These are phyloP conservation scores for Ophiostoma montium DNA, from an alignment of 2,329 filamentous ascomycete species.

Conservation along the genomic window DNA sequence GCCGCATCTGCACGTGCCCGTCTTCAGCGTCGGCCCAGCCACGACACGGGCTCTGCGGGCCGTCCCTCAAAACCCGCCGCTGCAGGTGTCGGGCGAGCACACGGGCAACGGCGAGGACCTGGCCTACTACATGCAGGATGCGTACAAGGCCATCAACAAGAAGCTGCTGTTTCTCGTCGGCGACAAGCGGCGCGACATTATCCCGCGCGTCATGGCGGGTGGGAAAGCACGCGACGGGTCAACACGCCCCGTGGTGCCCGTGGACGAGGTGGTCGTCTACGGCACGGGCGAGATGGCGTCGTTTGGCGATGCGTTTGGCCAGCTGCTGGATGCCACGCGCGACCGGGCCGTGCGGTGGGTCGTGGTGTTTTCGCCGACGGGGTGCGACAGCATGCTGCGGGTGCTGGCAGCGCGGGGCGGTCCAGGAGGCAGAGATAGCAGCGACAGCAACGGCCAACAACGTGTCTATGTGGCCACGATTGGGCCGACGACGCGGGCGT, in stretches of 20 bases:
- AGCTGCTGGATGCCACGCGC: conserved; percentile 31
- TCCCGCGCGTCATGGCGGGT: conserved; percentile 65
- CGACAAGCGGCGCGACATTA: conserved; percentile 78
- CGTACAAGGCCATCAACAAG: conserved; percentile 40
- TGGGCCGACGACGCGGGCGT: conserved; percentile 77
- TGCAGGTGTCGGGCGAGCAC: conserved; percentile 62
- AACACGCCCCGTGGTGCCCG: conserved; percentile 25
- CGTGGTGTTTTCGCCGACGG: conserved; percentile 58
- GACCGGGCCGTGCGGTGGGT: conserved; percentile 45
- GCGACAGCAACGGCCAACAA: no score
- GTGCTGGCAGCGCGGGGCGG: conserved; percentile 25
- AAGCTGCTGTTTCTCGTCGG: conserved; percentile 74
- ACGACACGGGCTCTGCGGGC: conserved; percentile 60
- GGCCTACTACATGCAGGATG: conserved; percentile 60
- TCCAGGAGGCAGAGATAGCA: not conserved
- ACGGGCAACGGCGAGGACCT: conserved; percentile 76
- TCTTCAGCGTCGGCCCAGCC: conserved; percentile 72
- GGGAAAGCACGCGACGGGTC: conserved; percentile 8
- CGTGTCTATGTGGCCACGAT: conserved; percentile 60
- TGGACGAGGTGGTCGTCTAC: conserved; percentile 76
- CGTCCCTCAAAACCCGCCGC: conserved; percentile 31
- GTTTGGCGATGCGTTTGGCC: conserved; percentile 55
- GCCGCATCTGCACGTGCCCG: conserved; percentile 42
- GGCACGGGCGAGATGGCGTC: conserved; percentile 69
- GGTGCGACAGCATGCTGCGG: conserved; percentile 45